Conservation (phyloP, 192 early-diverging fungal species). For the Coemansia reversa region DNA sequence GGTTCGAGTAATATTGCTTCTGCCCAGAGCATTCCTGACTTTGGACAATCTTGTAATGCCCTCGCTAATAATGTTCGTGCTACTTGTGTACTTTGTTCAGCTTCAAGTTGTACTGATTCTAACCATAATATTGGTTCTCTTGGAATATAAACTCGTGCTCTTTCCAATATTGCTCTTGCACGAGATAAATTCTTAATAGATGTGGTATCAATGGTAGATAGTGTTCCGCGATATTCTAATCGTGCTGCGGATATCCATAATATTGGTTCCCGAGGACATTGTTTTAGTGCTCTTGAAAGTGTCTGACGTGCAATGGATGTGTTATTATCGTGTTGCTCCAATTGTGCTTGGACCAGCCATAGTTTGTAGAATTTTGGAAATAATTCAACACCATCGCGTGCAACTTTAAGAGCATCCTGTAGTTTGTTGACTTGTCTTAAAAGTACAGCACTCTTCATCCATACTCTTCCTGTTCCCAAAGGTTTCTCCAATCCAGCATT, state of each 20-base stretch:
- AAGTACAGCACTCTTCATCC: constrained; percentile 93
- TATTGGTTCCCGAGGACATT: constrained; percentile 69
- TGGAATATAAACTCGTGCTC: constrained; percentile 80
- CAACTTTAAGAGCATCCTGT: constrained; percentile 65
- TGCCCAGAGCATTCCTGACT: constrained; percentile 83
- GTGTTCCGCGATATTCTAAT: constrained; percentile 58
- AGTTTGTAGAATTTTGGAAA: constrained; percentile 84
- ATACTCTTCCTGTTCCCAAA: constrained; percentile 76
- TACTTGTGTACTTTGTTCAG: constrained; percentile 58
- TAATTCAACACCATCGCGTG: constrained; percentile 62
- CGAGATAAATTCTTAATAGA: constrained; percentile 61
- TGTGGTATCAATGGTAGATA: too few relatives aligned
- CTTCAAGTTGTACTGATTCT: constrained; percentile 60
- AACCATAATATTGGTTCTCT: constrained; percentile 85
- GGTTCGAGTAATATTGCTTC: constrained; percentile 84
- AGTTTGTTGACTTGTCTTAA: constrained; percentile 72
- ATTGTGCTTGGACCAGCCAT: constrained; percentile 93
- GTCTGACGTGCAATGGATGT: constrained; percentile 67
- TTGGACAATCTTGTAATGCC: constrained; percentile 91
- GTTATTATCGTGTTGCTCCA: constrained; percentile 73
- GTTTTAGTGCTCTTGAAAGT: constrained; percentile 68
- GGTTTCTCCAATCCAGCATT: background rate
- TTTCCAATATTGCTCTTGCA: constrained; percentile 82
- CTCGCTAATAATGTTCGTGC: constrained; percentile 80
- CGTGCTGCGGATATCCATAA: constrained; percentile 82